phyloP scores from a whole-genome alignment of 2,329 filamentous ascomycete species.

The Exophiala dermatitidis region DNA sequence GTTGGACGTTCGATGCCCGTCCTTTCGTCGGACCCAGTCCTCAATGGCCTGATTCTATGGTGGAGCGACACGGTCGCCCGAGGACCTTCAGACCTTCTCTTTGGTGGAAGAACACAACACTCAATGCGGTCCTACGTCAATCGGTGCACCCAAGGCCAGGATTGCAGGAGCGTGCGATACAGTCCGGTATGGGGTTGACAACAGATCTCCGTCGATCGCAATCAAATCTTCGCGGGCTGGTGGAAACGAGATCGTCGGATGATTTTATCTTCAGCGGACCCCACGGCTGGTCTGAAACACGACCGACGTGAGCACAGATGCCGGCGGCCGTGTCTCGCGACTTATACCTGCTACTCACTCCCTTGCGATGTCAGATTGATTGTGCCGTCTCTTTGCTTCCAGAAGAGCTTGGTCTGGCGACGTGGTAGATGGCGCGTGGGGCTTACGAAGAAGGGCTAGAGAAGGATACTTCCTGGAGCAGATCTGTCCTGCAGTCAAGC shows the following conservation, averaged over 20 bases:
- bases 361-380: conserved; percentile 13
- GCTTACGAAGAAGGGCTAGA: neutral
- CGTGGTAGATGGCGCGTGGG: neutral
- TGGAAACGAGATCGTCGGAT: conserved; percentile 9
- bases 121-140: conserved; percentile 17
- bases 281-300: conserved; percentile 14
- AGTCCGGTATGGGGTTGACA: conserved; percentile 9
- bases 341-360: neutral
- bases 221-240: conserved; percentile 16
- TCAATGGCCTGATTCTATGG: neutral
- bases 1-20: neutral
- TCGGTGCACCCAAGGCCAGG: conserved; percentile 2
- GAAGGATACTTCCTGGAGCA: neutral
- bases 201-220: conserved; percentile 21
- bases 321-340: neutral
- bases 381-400: conserved; percentile 5
- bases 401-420: neutral
- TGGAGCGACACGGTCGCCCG: neutral
- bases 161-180: conserved; percentile 6
- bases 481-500: conserved; percentile 2
- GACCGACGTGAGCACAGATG: conserved; percentile 11
- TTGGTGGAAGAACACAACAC: conserved; percentile 1
- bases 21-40: neutral
- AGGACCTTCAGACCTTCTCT: neutral
- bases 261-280: conserved; percentile 8